Base-by-base conservation (phyloP, 495 filamentous ascomycete species). In the Collariella sp. region DNA sequence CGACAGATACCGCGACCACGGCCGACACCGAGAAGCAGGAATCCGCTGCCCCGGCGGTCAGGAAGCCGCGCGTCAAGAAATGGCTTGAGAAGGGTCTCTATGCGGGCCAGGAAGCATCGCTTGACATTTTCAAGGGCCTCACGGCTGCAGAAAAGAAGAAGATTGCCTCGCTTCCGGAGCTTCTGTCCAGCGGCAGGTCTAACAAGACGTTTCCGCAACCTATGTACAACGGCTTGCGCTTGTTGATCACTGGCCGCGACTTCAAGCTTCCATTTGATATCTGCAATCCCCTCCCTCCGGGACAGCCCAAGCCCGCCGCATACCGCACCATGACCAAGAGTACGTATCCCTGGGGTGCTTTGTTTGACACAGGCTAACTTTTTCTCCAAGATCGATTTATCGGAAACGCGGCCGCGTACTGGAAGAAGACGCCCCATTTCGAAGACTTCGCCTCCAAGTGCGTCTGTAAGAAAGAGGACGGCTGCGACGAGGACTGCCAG, bases 241-340 rank as follows among this genome's bases (percentile, higher is more conserved):
- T 83, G n/a, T 65, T 91, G 54, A 76, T 84, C 54, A 72, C 72
- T 41, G 80, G 80, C 22, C 76, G 88, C 55, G 82, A 95, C 64
- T 98, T 94, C 73, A 83, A 86, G 67, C 73, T 98, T 29, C 93
- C 93, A 1, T 96, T 83, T 59, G 86, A 94, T 67, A 75, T 96
- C 38, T 96, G 89, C 73, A 85, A 86, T 18, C 93, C 91, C 1
- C 79, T 91, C 18, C 86, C 86, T 15, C 81, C 82, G 9, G 86
- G 89, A 50, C 89, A 95, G 64, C 87, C 89, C 15, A 95, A 91
- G 66, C 89, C 90, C 0, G 81, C 91, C 57, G 86, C 91, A 54
- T 98, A 90, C 86, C 81, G 81, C 44, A 93, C 88, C 66, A 84
- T 88, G 35, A 89, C 89, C 51, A 91, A 86, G 63, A 98, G 90